Evolutionary conservation across 495 filamentous ascomycete species (phyloP).

Genomic region (Oidiodendron maius): DNA sequence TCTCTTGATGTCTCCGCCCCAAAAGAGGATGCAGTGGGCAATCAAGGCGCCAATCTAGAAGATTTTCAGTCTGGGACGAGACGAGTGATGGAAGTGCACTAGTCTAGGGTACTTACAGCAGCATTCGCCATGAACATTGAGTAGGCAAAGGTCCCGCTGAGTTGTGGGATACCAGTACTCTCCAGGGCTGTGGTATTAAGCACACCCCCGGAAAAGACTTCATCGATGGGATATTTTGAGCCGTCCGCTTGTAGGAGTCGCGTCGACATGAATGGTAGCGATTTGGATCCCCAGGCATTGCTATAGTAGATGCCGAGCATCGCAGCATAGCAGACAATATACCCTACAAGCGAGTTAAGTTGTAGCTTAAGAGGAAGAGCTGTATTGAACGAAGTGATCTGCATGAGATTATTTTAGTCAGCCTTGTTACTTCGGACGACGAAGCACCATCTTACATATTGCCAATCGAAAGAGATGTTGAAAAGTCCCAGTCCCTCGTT

Average conservation of each 20-base stretch:
- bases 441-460: conserved; percentile 31
- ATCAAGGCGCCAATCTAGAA: conserved; percentile 40
- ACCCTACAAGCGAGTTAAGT: conserved; percentile 5
- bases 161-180: conserved; percentile 33
- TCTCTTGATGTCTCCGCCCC: conserved; percentile 34
- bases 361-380: conserved; percentile 12
- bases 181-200: conserved; percentile 29
- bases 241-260: conserved; percentile 27
- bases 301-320: conserved; percentile 28
- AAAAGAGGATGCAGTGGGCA: conserved; percentile 51
- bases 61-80: conserved; percentile 37
- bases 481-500: conserved; percentile 42
- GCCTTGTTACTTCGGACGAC: neutral
- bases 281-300: conserved; percentile 41
- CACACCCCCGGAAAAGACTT: conserved; percentile 30
- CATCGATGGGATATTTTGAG: conserved; percentile 38
- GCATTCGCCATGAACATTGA: conserved; percentile 37
- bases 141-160: conserved; percentile 37
- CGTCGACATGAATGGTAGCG: conserved; percentile 45
- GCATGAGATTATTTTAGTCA: neutral
- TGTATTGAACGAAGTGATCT: conserved; percentile 13
- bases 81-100: conserved; percentile 20
- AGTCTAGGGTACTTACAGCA: conserved; percentile 33
- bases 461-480: conserved; percentile 39
- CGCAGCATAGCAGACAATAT: conserved; percentile 2